Percentiles rank a stretch among this genome's conserved stretches.
Evolutionary conservation across 78 protist species (phyloP).

Genomic region (Dictyostelium intermedium): DNA sequence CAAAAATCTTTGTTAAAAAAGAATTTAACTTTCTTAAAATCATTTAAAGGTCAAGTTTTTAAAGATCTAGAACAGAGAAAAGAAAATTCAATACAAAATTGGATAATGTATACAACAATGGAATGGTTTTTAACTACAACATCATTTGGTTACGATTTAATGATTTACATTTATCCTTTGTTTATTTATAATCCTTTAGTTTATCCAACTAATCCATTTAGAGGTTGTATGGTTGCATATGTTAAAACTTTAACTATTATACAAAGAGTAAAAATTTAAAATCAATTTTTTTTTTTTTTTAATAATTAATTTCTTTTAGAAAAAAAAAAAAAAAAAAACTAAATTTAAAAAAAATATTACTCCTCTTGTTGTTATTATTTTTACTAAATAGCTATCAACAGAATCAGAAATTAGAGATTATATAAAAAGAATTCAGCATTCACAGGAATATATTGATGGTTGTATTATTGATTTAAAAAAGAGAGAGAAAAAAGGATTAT

Average conservation of each 20-base stretch:
- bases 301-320: neutral
- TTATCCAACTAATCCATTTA: conserved; percentile 24
- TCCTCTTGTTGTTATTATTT: too few relatives aligned
- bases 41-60: neutral
- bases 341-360: neutral
- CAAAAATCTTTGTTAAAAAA: neutral
- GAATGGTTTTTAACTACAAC: conserved; percentile 17
- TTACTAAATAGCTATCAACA: neutral
- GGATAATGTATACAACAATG: conserved; percentile 6
- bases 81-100: conserved; percentile 1
- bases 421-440: conserved; percentile 9
- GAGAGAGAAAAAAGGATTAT: neutral
- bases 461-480: conserved; percentile 14
- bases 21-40: neutral
- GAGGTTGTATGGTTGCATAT: conserved; percentile 12
- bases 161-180: conserved; percentile 16
- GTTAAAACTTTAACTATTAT: conserved; percentile 16
- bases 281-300: neutral
- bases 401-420: conserved; percentile 17
- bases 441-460: conserved; percentile 2
- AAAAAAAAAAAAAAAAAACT: neutral
- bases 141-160: neutral
- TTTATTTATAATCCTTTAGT: conserved; percentile 7
- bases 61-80: neutral
- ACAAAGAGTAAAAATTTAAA: neutral